These are phyloP conservation scores for Ogataea salicorniae DNA, from an alignment of 805 yeast genomes.

Conservation along the genomic window DNA sequence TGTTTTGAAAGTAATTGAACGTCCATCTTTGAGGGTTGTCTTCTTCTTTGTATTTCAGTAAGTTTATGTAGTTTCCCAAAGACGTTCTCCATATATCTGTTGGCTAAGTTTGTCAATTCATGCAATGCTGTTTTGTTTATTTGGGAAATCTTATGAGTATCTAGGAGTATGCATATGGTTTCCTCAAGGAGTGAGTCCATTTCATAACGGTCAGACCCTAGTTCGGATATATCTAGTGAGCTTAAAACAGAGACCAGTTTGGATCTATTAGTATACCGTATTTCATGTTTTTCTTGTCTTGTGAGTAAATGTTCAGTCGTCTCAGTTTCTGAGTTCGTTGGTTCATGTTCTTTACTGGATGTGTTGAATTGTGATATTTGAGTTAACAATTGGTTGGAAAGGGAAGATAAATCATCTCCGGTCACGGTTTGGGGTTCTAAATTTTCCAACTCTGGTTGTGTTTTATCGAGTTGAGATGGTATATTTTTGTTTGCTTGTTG, in stretches of 20 bases:
- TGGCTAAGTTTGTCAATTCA: slow-evolving; percentile 32
- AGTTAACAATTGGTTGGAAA: too few species aligned
- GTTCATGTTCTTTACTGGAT: too few species aligned
- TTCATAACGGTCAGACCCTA: slow-evolving; percentile 15
- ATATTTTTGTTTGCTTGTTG: too few species aligned
- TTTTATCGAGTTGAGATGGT: too few species aligned
- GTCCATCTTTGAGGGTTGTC: slow-evolving; percentile 49
- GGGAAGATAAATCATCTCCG: too few species aligned
- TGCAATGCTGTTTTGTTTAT: slow-evolving; percentile 34
- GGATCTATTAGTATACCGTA: background rate
- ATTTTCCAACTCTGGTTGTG: too few species aligned
- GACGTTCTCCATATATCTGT: slow-evolving; percentile 34
- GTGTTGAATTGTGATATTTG: too few species aligned
- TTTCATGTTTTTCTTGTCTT: background rate
- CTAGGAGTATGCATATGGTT: slow-evolving; percentile 34
- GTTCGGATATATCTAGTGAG: background rate
- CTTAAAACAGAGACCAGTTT: background rate
- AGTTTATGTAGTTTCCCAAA: slow-evolving; percentile 41
- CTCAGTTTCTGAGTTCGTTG: background rate
- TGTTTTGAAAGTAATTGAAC: slow-evolving; percentile 39
- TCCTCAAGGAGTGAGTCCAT: slow-evolving; percentile 30
- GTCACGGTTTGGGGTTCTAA: too few species aligned
- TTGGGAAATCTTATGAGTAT: slow-evolving; percentile 25
- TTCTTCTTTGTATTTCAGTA: slow-evolving; percentile 57
- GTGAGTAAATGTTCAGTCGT: background rate